Evolutionary conservation across 2,329 filamentous ascomycete genomes (phyloP), one percentile per base, ranked within the genome.

Genomic region (Fusarium luffae): DNA sequence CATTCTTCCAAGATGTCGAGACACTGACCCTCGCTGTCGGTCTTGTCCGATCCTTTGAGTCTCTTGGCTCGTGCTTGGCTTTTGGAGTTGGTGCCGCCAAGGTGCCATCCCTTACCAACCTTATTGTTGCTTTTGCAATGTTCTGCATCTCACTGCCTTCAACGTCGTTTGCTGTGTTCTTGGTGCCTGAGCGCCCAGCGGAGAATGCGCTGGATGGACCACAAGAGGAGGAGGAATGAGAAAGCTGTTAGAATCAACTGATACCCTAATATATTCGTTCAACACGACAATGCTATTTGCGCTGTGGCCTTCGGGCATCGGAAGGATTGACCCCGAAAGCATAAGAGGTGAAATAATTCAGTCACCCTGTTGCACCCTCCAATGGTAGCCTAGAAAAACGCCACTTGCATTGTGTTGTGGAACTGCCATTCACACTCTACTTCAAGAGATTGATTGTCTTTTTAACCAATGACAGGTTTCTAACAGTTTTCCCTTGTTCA

Each of bases 1-100:
- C 83, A 4, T 86, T 85, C 74, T 84, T 85, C 62, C 79, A 84
- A 60, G 84, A 86, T 50, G 75, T 86, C 8, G 82, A 85, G 69
- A 85, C 84, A 0, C 68, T 86, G n/a, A 84, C 85, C 1, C 77
- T 86, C 0, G 81, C 79, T 3, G 83, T 85, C 3, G 83, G 83
- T 2, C 74, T 86, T 3, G 76, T 86, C 7, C 77, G 84, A 5
- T 83, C 82, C 0, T 85, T 85, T 48, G 84, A 86, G 68, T 84
- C 82, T 1, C 62, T 85, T 5, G 84, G 85, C 0, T 83, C 82
- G 1, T 81, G 80, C 50, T 66, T 86, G 6, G 75, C 83, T 0
- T 85, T 84, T 42, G 84, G 82, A 3, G 79, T 86, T 19, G 84
- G 85, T 4, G 83, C 84, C 0, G 78, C 80, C 4, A 79, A 82